Base-by-base conservation (phyloP, 192 early-diverging fungal species). In the Umbelopsis ramanniana region DNA sequence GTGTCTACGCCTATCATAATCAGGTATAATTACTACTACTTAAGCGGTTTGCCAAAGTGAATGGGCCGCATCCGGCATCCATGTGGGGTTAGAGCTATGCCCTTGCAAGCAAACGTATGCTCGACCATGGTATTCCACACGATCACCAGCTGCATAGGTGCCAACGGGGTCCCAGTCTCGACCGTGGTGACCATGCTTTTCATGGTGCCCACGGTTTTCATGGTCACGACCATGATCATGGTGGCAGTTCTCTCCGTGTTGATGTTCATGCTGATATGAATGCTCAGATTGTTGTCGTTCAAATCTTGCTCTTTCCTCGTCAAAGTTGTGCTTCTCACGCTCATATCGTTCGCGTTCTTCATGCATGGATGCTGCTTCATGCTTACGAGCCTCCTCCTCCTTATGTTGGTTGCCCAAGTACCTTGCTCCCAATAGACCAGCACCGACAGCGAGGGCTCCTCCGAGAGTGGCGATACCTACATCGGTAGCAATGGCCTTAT, bases 71-170 rank as follows among this genome's bases (percentile, higher is more conserved):
- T 70, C 71, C 38, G 84, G 84, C 70, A 76, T 67, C 84, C 84
- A 85, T 68, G 79, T 82, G 50, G 78, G 73, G 67, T 85, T 82
- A 23, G 75, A 69, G 46, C 69, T 81, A 63, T 82, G 81, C 5
- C 81, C 82, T 69, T 86, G 84, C 43, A 86, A 69, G 67, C 84
- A 86, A 33, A 83, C 33, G 52, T 83, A 86, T 40, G 68, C 74
- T 57, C 73, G 76, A 6, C 80, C 78, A 22, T 83, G 75, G 63
- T 79, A 86, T 46, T 76, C 76, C 67, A 86, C 82, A 67, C 79
- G 79, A 68, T 86, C 84, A 40, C 84, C 84, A 46, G 84, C 71
- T 23, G 77, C 76, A 72, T 86, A 85, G 52, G 47, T 80, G 48
- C 84, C 84, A 47, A 78, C 68, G 8, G 76, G 73, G 26, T 83